Conservation (phyloP, 2,329 filamentous ascomycete species). For the Akanthomyces lecanii region DNA sequence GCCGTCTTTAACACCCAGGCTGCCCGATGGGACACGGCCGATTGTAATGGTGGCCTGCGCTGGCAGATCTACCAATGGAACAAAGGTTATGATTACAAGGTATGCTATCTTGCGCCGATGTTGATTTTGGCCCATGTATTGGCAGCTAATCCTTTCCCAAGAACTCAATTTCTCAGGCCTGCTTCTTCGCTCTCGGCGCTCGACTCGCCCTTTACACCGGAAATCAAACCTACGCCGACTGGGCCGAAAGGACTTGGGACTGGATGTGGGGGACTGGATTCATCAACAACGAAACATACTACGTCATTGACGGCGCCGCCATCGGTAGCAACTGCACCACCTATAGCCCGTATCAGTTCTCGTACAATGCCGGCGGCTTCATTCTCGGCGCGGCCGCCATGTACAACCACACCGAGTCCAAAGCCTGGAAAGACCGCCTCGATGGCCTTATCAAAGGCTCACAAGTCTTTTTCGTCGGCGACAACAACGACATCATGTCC, state of each 20-base stretch:
- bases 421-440: slow-evolving; percentile 55
- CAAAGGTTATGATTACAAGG: slow-evolving; percentile 70
- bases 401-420: slow-evolving; percentile 56
- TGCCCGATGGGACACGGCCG: slow-evolving; percentile 62
- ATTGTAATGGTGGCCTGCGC: slow-evolving; percentile 71
- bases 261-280: slow-evolving; percentile 59
- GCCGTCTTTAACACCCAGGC: slow-evolving; percentile 79
- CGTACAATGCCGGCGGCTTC: slow-evolving; percentile 64
- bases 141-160: slow-evolving; percentile 24
- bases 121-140: not conserved
- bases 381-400: slow-evolving; percentile 64
- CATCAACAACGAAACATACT: slow-evolving; percentile 51
- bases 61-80: slow-evolving; percentile 88
- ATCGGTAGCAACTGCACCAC: slow-evolving; percentile 53
- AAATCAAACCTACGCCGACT: slow-evolving; percentile 71
- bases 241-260: slow-evolving; percentile 70
- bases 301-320: slow-evolving; percentile 60
- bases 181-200: slow-evolving; percentile 60
- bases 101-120: not conserved
- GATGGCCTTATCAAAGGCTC: slow-evolving; percentile 52
- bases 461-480: slow-evolving; percentile 51
- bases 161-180: slow-evolving; percentile 59
- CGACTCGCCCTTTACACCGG: slow-evolving; percentile 72
- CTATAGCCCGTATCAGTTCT: slow-evolving; percentile 61
- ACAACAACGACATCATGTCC: slow-evolving; percentile 54